phyloP scores from a whole-genome alignment of 2,329 filamentous ascomycete genomes.

The Alternaria gaisen region DNA sequence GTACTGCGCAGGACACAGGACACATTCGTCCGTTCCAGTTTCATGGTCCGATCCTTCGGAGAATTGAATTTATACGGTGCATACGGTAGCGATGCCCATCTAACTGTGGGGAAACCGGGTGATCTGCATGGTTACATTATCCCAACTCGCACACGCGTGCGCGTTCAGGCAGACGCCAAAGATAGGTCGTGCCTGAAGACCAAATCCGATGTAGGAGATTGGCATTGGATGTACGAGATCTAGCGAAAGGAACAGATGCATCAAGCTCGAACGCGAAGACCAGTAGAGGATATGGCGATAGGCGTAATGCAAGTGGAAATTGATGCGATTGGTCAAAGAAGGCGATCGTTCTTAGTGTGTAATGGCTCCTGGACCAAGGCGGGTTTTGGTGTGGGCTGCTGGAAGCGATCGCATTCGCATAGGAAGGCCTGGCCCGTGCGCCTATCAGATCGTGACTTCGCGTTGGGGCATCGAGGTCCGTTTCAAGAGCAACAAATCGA shows the following conservation, averaged over 20 bases:
- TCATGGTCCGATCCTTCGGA: background rate
- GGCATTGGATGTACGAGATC: background rate
- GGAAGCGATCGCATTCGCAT: conserved; percentile 4
- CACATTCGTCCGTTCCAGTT: background rate
- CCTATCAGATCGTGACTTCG: conserved; percentile 24
- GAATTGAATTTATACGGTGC: background rate
- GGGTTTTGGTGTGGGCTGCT: background rate
- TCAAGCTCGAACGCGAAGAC: background rate
- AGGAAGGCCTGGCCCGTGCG: conserved; percentile 11
- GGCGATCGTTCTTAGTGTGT: background rate
- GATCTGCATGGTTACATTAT: background rate
- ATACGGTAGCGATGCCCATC: background rate
- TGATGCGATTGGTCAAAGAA: background rate
- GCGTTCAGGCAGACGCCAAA: background rate
- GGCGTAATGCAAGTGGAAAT: background rate
- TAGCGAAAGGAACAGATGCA: background rate
- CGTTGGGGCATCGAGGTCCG: conserved; percentile 13
- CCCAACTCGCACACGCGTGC: background rate
- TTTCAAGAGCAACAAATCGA: background rate
- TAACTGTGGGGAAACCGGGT: background rate
- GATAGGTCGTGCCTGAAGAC: background rate
- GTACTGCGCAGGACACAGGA: background rate
- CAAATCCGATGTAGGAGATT: background rate
- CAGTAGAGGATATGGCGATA: background rate
- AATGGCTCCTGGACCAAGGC: background rate